A percentile compares a stretch with the other conserved stretches of the same genome.
Conservation (phyloP, 495 filamentous ascomycete species). For the Penicillium atrosanguineum region DNA sequence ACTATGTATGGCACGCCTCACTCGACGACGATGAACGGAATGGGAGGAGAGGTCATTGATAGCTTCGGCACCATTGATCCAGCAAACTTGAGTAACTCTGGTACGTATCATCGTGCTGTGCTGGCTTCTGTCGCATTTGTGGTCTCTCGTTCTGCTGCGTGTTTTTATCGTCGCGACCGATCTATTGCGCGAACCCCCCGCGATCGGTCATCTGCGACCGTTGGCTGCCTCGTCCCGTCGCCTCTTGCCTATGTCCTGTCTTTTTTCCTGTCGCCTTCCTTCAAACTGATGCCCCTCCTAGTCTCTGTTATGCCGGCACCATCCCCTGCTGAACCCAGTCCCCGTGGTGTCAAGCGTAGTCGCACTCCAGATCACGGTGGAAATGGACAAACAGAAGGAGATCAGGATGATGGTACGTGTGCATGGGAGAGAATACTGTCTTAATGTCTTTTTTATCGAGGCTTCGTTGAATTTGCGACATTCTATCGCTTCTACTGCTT, state of each 20-base stretch:
- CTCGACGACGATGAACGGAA: conserved; percentile 56
- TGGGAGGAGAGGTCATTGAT: conserved; percentile 64
- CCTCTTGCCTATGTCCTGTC: not conserved
- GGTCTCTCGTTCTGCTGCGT: not conserved
- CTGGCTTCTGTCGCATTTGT: not conserved
- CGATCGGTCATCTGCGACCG: not conserved
- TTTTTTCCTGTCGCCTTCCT: conserved; percentile 23
- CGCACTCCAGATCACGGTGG: conserved; percentile 81
- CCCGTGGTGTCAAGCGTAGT: conserved; percentile 89
- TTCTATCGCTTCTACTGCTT: not conserved
- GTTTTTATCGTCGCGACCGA: conserved; percentile 1
- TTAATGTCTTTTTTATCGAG: not conserved
- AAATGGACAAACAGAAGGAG: conserved; percentile 56
- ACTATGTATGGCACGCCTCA: conserved; percentile 60
- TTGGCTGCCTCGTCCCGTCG: not conserved
- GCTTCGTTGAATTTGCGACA: not conserved
- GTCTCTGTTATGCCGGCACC: conserved; percentile 44
- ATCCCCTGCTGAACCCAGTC: conserved; percentile 47
- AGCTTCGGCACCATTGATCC: conserved; percentile 79
- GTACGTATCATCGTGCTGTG: conserved; percentile 41
- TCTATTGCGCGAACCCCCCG: conserved; percentile 7
- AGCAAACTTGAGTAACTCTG: conserved; percentile 63
- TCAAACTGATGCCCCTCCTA: conserved; percentile 44
- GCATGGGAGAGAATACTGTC: conserved; percentile 16
- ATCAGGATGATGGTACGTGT: conserved; percentile 82